phyloP scores from a whole-genome alignment of 345 rosid genomes.

The Linum tenue region DNA sequence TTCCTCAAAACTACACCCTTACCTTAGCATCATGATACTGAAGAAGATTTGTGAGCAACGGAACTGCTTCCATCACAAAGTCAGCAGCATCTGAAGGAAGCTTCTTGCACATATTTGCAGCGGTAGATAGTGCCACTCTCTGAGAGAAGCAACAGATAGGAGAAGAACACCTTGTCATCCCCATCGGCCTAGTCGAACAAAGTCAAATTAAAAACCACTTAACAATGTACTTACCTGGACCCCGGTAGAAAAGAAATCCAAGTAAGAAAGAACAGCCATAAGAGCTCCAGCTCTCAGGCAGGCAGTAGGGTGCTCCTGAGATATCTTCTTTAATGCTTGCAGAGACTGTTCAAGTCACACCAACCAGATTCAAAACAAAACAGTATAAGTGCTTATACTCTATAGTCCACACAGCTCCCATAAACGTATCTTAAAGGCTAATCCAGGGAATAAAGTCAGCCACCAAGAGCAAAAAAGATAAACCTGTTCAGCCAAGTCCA shows the following conservation, averaged over 20 bases:
- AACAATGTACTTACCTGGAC: conserved; percentile 61
- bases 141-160: conserved; percentile 18
- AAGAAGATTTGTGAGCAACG: conserved; percentile 89
- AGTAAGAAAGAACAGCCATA: conserved; percentile 97
- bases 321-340: conserved; percentile 98
- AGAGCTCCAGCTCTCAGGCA: conserved; percentile 98
- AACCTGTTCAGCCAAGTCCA: conserved; percentile 99
- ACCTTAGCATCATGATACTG: conserved; percentile 97
- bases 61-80: conserved; percentile 99
- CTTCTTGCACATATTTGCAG: conserved; percentile 99
- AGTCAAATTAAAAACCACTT: background rate
- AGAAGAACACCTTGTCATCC: background rate
- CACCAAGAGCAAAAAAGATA: conserved; percentile 2
- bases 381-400: background rate
- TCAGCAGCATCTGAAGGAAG: conserved; percentile 99
- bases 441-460: background rate
- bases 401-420: background rate
- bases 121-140: conserved; percentile 97
- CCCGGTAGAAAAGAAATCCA: conserved; percentile 99
- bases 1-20: conserved; percentile 3
- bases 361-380: conserved; percentile 1
- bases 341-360: conserved; percentile 49
- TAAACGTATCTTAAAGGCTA: background rate
- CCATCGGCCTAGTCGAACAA: background rate
- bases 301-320: conserved; percentile 99